These are phyloP conservation scores for Suhomyces prunicola DNA, from an alignment of 805 yeast species.

Conservation along the genomic window DNA sequence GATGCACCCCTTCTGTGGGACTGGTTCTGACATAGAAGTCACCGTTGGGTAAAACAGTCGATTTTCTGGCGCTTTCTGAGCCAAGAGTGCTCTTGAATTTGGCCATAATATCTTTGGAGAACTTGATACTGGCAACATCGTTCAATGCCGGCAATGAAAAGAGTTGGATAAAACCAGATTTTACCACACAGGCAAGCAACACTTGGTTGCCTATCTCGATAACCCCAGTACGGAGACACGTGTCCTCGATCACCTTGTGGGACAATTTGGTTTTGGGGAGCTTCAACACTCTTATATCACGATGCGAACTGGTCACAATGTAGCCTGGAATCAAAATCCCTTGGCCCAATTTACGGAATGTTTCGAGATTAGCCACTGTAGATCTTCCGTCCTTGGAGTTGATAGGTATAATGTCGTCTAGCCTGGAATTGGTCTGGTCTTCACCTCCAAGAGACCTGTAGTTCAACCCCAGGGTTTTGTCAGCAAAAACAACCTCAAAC, in stretches of 20 bases:
- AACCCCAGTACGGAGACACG: slow-evolving; percentile 47
- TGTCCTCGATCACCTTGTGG: slow-evolving; percentile 57
- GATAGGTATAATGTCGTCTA: slow-evolving; percentile 56
- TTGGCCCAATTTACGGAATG: slow-evolving; percentile 55
- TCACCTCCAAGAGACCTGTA: slow-evolving; percentile 26
- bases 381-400: slow-evolving; percentile 59
- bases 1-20: slow-evolving; percentile 40
- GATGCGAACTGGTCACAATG: slow-evolving; percentile 50
- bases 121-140: slow-evolving; percentile 49
- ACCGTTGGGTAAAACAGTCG: slow-evolving; percentile 46
- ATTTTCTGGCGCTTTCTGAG: slow-evolving; percentile 17
- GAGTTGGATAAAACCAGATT: slow-evolving; percentile 46
- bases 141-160: slow-evolving; percentile 60
- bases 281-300: slow-evolving; percentile 61
- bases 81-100: slow-evolving; percentile 21
- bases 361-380: slow-evolving; percentile 58
- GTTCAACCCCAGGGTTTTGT: slow-evolving; percentile 35
- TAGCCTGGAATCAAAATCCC: slow-evolving; percentile 65
- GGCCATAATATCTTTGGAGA: slow-evolving; percentile 28
- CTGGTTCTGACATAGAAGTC: slow-evolving; percentile 57
- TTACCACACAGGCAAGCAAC: slow-evolving; percentile 43
- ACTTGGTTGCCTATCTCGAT: slow-evolving; percentile 45
- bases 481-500: slow-evolving; percentile 54
- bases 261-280: slow-evolving; percentile 61
- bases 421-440: slow-evolving; percentile 49